A percentile compares a stretch with the other conserved stretches of the same genome.
Evolutionary conservation across 164 flowering plant species (phyloP).

Genomic region (Magnolia changhungtana): DNA sequence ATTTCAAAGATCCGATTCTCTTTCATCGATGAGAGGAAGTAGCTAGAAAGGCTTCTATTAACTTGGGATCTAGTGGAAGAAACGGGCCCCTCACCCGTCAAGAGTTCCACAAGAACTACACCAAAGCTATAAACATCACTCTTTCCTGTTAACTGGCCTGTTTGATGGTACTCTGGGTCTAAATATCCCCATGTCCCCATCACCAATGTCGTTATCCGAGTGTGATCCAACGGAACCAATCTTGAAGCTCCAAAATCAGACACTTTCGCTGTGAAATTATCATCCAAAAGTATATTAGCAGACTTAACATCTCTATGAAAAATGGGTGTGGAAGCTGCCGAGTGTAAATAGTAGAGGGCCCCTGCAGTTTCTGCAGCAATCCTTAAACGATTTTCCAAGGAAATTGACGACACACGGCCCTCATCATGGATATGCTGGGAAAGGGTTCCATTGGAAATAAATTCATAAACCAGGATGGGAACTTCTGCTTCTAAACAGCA

Average conservation of each 20-base stretch:
- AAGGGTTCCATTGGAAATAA: constrained; percentile 40
- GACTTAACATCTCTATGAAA: constrained; percentile 44
- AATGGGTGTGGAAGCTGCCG: constrained; percentile 36
- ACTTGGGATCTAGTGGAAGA: neutral
- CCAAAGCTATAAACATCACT: constrained; percentile 23
- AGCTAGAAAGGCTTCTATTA: neutral
- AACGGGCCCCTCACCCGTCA: constrained; percentile 7
- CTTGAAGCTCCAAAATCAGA: constrained; percentile 27
- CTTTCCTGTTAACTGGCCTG: constrained; percentile 11
- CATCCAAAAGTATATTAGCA: constrained; percentile 39
- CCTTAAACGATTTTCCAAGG: constrained; percentile 29
- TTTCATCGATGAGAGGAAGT: constrained; percentile 6
- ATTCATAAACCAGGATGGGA: constrained; percentile 46
- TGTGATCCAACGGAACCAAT: constrained; percentile 4
- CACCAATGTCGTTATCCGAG: constrained; percentile 12
- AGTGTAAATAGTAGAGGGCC: constrained; percentile 38
- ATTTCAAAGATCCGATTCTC: neutral
- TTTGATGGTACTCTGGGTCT: constrained; percentile 16
- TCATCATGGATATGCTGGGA: constrained; percentile 29
- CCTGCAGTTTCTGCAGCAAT: constrained; percentile 31
- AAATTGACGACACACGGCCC: neutral
- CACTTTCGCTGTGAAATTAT: constrained; percentile 32
- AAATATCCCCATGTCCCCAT: constrained; percentile 17
- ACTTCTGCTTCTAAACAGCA: constrained; percentile 45
- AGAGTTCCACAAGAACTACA: constrained; percentile 17